Percentiles rank a stretch among this genome's conserved stretches.
phyloP scores from a whole-genome alignment of 768 basidiomycete genomes.

The Heimioporus sp. region DNA sequence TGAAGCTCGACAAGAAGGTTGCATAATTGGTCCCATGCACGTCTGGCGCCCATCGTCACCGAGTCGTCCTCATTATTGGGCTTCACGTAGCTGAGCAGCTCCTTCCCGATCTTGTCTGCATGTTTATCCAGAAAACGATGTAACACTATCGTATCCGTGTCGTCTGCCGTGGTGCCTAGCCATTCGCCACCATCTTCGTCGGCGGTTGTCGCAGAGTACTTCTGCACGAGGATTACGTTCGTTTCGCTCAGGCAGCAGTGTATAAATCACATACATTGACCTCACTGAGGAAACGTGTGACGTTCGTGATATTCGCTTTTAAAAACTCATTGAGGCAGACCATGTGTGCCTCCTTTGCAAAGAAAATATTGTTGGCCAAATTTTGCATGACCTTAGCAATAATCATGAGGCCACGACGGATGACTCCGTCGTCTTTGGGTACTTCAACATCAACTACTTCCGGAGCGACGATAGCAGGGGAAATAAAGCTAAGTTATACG shows the following conservation, averaged over 20 bases:
- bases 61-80: conserved; percentile 53
- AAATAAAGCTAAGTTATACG: conserved; percentile 67
- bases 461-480: conserved; percentile 85
- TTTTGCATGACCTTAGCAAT: conserved; percentile 94
- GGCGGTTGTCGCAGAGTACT: conserved; percentile 40
- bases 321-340: conserved; percentile 75
- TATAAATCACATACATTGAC: conserved; percentile 51
- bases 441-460: conserved; percentile 82
- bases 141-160: conserved; percentile 79
- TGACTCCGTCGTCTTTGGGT: conserved; percentile 55
- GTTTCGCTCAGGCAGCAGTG: neutral
- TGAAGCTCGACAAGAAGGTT: conserved; percentile 78
- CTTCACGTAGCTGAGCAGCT: conserved; percentile 71
- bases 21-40: conserved; percentile 83
- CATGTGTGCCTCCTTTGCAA: conserved; percentile 90
- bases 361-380: conserved; percentile 90
- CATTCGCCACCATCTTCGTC: conserved; percentile 71
- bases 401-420: conserved; percentile 78
- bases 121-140: conserved; percentile 85
- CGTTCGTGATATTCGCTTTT: conserved; percentile 61
- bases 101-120: conserved; percentile 85
- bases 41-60: conserved; percentile 62
- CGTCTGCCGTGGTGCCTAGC: conserved; percentile 74
- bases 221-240: conserved; percentile 27
- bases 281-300: conserved; percentile 76